A percentile compares a stretch with the other conserved stretches of the same genome.
These are phyloP conservation scores for Candida takata DNA, from an alignment of 805 yeast species.

Conservation along the genomic window DNA sequence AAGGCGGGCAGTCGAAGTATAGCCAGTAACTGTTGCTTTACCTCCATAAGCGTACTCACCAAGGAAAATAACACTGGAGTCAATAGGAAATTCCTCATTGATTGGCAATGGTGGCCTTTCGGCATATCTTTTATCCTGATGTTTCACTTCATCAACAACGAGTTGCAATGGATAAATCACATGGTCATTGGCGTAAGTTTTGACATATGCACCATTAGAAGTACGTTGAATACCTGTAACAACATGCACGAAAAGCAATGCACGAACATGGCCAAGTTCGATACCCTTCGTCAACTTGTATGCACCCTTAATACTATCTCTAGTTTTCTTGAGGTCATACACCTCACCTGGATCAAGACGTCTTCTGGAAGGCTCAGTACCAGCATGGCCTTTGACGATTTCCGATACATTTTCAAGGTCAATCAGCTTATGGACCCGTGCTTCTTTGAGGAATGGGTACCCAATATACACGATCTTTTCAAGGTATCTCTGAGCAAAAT, in stretches of 20 bases:
- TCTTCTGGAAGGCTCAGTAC: constrained; percentile 28
- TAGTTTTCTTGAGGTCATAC: constrained; percentile 37
- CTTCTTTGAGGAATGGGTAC: constrained; percentile 91
- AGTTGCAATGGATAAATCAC: constrained; percentile 72
- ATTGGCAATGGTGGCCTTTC: constrained; percentile 74
- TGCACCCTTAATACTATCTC: constrained; percentile 31
- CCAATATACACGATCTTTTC: constrained; percentile 63
- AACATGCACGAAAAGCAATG: constrained; percentile 62
- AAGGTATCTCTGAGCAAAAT: constrained; percentile 56
- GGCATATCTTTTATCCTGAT: constrained; percentile 66
- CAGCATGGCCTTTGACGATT: constrained; percentile 21
- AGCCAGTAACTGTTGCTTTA: constrained; percentile 60
- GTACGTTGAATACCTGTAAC: constrained; percentile 74
- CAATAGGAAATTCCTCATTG: constrained; percentile 74
- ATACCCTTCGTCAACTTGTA: constrained; percentile 58
- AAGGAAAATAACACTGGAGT: constrained; percentile 64
- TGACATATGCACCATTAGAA: constrained; percentile 66
- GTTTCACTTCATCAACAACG: constrained; percentile 64
- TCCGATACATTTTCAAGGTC: constrained; percentile 48
- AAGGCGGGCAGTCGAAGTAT: constrained; percentile 39
- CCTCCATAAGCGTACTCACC: constrained; percentile 88
- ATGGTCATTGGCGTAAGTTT: constrained; percentile 51
- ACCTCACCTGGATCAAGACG: constrained; percentile 41
- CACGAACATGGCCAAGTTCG: constrained; percentile 42
- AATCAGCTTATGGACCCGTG: constrained; percentile 55